Base-by-base conservation (phyloP, 2,329 filamentous ascomycete genomes). In the Cercospora sp. region DNA sequence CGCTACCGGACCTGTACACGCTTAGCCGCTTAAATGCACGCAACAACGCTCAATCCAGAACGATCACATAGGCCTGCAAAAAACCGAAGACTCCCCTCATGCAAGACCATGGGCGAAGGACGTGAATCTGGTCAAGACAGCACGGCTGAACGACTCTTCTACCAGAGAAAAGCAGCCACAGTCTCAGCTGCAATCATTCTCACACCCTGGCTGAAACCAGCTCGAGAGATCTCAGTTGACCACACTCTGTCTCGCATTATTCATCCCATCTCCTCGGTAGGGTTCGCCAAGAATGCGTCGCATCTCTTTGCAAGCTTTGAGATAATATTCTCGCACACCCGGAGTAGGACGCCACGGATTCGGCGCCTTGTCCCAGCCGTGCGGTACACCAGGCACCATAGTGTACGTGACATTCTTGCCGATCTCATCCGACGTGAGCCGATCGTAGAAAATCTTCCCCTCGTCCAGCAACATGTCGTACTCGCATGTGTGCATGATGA, bases 391-490 rank as follows among this genome's bases (percentile, higher is more conserved):
- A 3, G 82, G 79, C 2, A 90, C 83, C 78, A 88, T 85, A 28
- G 83, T 84, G 72, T 88, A 89, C 62, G 81, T 79, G 1, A 90
- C 85, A 7, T 82, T 82, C 78, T 89, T 90, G 26, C 80, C 81
- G 33, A 78, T 70, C 8, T 73, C 73, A 23, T 69, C 69, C n/a
- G 68, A 65, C 2, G 20, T 66, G 8, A 93, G 77, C 20, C 89
- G 82, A 62, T 87, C 82, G 10, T 87, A 84, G 70, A 93, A 89
- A 4, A 83, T 81, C 68, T 89, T 80, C 5, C 86, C 87, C 75
- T 90, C 87, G 13, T 84, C 83, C n/a, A 89, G 80, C 13, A 90
- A 79, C 87, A 89, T 89, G 74, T 90, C 87, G 85, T 86, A 89
- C 75, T 90, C 87, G 75, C 87, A 89, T 53, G 87, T 85, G 74